Percentiles rank a stretch among this genome's conserved stretches.
These are phyloP conservation scores for Sporothrix pseudoabietina DNA, from an alignment of 2,329 filamentous ascomycete genomes.

Conservation along the genomic window DNA sequence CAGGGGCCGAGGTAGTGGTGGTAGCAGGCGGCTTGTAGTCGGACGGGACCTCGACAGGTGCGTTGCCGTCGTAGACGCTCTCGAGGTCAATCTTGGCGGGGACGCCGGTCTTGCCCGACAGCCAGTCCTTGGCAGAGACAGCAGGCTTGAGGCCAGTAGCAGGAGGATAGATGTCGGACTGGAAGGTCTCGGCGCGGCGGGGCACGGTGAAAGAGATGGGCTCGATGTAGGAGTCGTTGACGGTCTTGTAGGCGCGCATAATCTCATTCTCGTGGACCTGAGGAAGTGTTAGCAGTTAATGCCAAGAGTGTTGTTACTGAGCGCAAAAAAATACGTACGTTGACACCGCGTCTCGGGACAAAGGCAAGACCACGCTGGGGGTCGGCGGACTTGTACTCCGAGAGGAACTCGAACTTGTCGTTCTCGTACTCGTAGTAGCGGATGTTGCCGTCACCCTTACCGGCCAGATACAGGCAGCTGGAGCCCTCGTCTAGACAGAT, in stretches of 20 bases:
- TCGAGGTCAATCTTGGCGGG: constrained; percentile 94
- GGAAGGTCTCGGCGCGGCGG: constrained; percentile 88
- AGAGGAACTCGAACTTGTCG: constrained; percentile 97
- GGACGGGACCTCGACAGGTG: constrained; percentile 72
- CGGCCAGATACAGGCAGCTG: constrained; percentile 91
- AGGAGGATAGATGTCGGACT: constrained; percentile 95
- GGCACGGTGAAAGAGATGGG: constrained; percentile 97
- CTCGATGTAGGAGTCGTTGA: constrained; percentile 92
- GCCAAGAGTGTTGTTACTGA: too few species aligned
- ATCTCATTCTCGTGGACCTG: constrained; percentile 93
- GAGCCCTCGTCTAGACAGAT: constrained; percentile 72
- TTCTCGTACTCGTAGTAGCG: constrained; percentile 98
- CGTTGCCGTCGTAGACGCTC: constrained; percentile 83
- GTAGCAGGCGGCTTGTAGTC: constrained; percentile 63
- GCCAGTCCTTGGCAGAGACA: constrained; percentile 79
- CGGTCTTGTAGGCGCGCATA: constrained; percentile 94
- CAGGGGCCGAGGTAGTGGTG: constrained; percentile 47
- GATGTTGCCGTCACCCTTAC: constrained; percentile 98
- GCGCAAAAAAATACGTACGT: constrained; percentile 55
- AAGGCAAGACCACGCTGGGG: constrained; percentile 95
- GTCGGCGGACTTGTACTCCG: constrained; percentile 95
- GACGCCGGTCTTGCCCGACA: constrained; percentile 78
- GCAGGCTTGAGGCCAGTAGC: constrained; percentile 78
- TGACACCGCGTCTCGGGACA: constrained; percentile 90
- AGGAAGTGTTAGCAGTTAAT: not conserved